Conservation (phyloP, 148 eudicot species). For the Bassia scoparia region DNA sequence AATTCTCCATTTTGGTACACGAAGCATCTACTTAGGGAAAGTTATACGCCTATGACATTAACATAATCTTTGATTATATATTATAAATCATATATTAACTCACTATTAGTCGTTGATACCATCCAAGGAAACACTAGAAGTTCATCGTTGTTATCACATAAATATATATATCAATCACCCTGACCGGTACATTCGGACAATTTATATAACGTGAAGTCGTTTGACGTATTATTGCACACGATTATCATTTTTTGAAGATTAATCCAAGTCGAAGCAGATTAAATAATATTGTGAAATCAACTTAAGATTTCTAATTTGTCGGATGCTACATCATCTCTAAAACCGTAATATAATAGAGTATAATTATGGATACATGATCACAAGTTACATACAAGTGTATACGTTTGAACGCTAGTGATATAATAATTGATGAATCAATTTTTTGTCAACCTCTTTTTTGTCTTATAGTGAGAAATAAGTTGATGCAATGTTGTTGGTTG, state of each 20-base stretch:
- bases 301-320: no score
- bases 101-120: constrained; percentile 9
- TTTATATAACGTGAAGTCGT: background rate
- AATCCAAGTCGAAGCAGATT: no score
- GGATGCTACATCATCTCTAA: no score
- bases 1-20: constrained; percentile 14
- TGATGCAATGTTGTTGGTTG: background rate
- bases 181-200: background rate
- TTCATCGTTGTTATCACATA: background rate
- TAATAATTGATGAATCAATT: no score
- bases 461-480: background rate
- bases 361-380: no score
- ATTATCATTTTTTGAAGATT: no score
- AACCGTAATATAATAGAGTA: no score
- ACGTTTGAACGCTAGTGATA: no score
- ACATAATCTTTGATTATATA: constrained; percentile 12
- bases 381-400: no score
- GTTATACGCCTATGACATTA: constrained; percentile 19
- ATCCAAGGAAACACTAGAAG: constrained; percentile 16
- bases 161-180: background rate
- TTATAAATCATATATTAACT: background rate
- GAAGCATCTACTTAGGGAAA: constrained; percentile 21
- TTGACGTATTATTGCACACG: no score
- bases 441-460: background rate
- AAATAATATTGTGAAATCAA: no score